A percentile compares a stretch with the other conserved stretches of the same genome.
These are phyloP conservation scores for Lichtheimia corymbifera DNA, from an alignment of 371 early-diverging fungal genomes.

Conservation along the genomic window DNA sequence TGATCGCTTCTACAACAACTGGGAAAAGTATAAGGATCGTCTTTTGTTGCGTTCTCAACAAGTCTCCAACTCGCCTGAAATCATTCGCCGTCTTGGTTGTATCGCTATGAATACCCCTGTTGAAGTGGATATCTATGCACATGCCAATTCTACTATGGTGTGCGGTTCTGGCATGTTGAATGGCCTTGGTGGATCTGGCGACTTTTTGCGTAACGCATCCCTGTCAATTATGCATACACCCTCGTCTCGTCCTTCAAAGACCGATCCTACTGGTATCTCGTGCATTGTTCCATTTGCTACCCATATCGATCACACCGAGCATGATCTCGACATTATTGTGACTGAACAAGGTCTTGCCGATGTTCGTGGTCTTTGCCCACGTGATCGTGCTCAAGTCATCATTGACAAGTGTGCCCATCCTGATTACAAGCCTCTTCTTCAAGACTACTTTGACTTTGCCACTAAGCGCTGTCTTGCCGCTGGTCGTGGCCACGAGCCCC, in stretches of 20 bases:
- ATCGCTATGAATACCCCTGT: slow-evolving; percentile 61
- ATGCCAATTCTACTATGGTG: slow-evolving; percentile 55
- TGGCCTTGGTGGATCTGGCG: slow-evolving; percentile 56
- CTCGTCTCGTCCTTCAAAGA: slow-evolving; percentile 50
- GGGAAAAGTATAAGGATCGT: slow-evolving; percentile 42
- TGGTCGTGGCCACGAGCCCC: slow-evolving; percentile 56
- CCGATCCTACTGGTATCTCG: slow-evolving; percentile 50
- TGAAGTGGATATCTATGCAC: slow-evolving; percentile 58
- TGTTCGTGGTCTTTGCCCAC: slow-evolving; percentile 52
- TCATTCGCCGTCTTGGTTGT: slow-evolving; percentile 54
- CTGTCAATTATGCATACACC: slow-evolving; percentile 57
- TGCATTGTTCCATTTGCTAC: slow-evolving; percentile 55
- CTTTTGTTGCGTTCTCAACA: slow-evolving; percentile 54
- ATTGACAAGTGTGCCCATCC: slow-evolving; percentile 59
- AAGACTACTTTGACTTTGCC: slow-evolving; percentile 53
- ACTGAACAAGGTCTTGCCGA: slow-evolving; percentile 60
- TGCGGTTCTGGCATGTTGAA: slow-evolving; percentile 58
- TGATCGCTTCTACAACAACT: slow-evolving; percentile 49
- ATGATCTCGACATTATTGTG: slow-evolving; percentile 54
- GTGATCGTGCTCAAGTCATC: slow-evolving; percentile 51
- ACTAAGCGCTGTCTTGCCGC: slow-evolving; percentile 51
- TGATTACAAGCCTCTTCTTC: slow-evolving; percentile 49
- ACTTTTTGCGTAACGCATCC: slow-evolving; percentile 53
- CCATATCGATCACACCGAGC: slow-evolving; percentile 58
- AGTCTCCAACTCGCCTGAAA: slow-evolving; percentile 56